Conservation (phyloP, 495 filamentous ascomycete species). For the Collariella sp. region DNA sequence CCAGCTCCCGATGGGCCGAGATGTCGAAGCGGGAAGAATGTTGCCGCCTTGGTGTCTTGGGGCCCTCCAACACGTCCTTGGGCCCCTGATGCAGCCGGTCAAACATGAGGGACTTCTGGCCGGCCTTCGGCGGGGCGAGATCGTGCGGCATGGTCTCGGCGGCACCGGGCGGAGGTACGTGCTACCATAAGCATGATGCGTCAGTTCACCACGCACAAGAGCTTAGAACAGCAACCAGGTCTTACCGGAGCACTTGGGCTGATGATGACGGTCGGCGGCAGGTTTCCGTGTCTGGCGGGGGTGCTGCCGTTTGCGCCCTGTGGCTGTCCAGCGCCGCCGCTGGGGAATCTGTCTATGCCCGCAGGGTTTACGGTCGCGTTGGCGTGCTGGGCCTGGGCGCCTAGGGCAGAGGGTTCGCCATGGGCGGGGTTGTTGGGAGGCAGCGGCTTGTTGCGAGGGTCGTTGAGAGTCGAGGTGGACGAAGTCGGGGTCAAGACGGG, state of each 20-base stretch:
- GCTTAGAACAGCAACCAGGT: conserved; percentile 7
- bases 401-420: conserved; percentile 38
- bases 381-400: conserved; percentile 30
- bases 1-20: conserved; percentile 89
- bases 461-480: conserved; percentile 79
- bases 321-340: conserved; percentile 26
- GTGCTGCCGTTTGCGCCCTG: conserved; percentile 54
- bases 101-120: conserved; percentile 79
- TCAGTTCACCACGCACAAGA: conserved; percentile 12
- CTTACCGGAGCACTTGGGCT: conserved; percentile 92
- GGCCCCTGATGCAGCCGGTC: conserved; percentile 87
- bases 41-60: conserved; percentile 89
- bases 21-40: conserved; percentile 98
- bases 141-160: conserved; percentile 98
- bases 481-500: conserved; percentile 65
- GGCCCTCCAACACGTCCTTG: conserved; percentile 90
- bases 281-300: conserved; percentile 57
- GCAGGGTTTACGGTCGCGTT: conserved; percentile 20
- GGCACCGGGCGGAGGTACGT: conserved; percentile 85
- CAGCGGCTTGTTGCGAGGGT: conserved; percentile 73
- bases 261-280: conserved; percentile 87
- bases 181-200: conserved; percentile 43
- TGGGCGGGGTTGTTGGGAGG: conserved; percentile 56
- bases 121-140: conserved; percentile 82
- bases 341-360: conserved; percentile 40